Evolutionary conservation across 2,329 filamentous ascomycete genomes (phyloP), one percentile per base, ranked within the genome.

Genomic region (Tolypocladium tundrense): DNA sequence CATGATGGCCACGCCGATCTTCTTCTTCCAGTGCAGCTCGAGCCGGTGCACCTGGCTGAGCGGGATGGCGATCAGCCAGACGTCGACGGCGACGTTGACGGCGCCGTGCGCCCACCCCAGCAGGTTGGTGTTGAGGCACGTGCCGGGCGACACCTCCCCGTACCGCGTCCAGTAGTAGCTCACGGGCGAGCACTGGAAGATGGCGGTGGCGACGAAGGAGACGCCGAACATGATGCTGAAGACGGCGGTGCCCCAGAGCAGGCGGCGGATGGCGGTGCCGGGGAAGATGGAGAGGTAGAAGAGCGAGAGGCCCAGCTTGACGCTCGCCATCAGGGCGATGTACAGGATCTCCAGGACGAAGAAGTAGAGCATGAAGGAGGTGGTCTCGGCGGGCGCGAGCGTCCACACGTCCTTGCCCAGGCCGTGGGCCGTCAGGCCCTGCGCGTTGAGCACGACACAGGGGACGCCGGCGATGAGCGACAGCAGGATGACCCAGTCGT

Each of bases 11-110:
- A 56, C 58, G 19, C 42, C 42, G 1, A 54, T 8, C 58, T 59
- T 59, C 42, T 59, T 57, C 51, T 59, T 59, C 54, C 58, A 57
- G 37, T 57, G 54, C 13, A 59, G 55, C 16, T 51, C 37, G 16
- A 57, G 55, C 10, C 21, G 40, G 9, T 41, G 37, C n/a, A 59
- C 33, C 51, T 57, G 51, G 54, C 42, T 54, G 4, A 59, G 58
- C 8, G 58, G 51, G 4, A 59, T 41, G 24, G 52, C 31, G 8
- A 59, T 52, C 40, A 59, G 31, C 58, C 58, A 59, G 11, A 59
- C 1, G 13, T 59, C 51, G 10, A 56, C 24, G 19, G 35, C 43
- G 27, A 59, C 40, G 55, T 50, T 53, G 48, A 59, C 9, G 8
- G 50, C 54, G n/a, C 40, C 54, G 42, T 59, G 21, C 9, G 35